Percentiles rank a stretch among this genome's conserved stretches.
Conservation (phyloP, 768 basidiomycete genomes). For the Tricholoma sp. region DNA sequence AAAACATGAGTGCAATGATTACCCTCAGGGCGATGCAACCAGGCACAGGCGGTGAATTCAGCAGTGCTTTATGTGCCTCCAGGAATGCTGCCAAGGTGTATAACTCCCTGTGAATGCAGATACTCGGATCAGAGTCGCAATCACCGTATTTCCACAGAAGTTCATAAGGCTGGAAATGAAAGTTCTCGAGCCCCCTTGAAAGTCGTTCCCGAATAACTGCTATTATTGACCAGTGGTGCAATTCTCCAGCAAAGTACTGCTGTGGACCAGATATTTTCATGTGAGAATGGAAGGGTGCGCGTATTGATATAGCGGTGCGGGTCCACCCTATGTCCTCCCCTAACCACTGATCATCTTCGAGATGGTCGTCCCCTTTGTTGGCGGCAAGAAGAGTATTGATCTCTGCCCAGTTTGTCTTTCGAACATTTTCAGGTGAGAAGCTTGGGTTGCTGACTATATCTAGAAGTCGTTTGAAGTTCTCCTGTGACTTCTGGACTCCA, state of each 20-base stretch:
- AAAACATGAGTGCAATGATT: slow-evolving; percentile 19
- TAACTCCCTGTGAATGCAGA: slow-evolving; percentile 12
- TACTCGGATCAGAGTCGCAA: neutral
- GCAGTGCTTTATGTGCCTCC: slow-evolving; percentile 6
- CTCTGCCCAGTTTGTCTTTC: slow-evolving; percentile 6
- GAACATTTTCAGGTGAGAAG: neutral
- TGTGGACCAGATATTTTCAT: slow-evolving; percentile 7
- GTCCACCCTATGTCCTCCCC: neutral
- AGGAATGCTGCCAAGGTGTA: slow-evolving; percentile 15
- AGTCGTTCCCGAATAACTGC: slow-evolving; percentile 14
- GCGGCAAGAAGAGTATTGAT: neutral
- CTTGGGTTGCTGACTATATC: slow-evolving; percentile 10
- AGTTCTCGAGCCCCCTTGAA: neutral
- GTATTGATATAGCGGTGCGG: neutral
- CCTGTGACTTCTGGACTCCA: slow-evolving; percentile 11
- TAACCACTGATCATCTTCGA: neutral
- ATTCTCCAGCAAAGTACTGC: neutral
- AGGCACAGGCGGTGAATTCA: neutral
- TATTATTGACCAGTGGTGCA: slow-evolving; percentile 16
- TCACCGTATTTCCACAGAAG: slow-evolving; percentile 5
- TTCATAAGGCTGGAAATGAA: slow-evolving; percentile 18
- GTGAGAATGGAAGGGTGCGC: slow-evolving; percentile 10
- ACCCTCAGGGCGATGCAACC: slow-evolving; percentile 10
- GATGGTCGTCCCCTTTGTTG: neutral
- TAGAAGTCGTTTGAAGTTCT: slow-evolving; percentile 7